Percentiles rank a stretch among this genome's conserved stretches.
These are phyloP conservation scores for Neotropicomus parvogracilis DNA, from an alignment of 1,284 basidiomycete species.

Conservation along the genomic window DNA sequence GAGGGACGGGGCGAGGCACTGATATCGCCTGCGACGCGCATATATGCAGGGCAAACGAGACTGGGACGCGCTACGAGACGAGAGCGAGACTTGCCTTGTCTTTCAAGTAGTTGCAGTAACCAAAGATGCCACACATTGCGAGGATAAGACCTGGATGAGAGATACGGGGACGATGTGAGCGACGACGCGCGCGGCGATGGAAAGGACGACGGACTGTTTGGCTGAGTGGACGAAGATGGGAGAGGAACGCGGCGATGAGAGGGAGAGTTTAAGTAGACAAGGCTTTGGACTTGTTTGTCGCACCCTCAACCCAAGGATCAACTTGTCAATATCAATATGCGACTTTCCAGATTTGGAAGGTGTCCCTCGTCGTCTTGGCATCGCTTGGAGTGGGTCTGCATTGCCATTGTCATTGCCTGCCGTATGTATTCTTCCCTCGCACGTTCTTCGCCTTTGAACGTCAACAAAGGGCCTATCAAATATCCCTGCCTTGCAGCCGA, in stretches of 20 bases:
- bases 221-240: slow-evolving; percentile 24
- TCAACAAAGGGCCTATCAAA: slow-evolving; percentile 3
- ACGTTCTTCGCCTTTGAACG: neutral
- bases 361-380: slow-evolving; percentile 19
- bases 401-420: slow-evolving; percentile 11
- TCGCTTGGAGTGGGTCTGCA: slow-evolving; percentile 15
- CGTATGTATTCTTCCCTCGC: slow-evolving; percentile 15
- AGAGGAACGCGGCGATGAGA: slow-evolving; percentile 7
- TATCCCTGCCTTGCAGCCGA: too few relatives aligned
- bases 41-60: slow-evolving; percentile 16
- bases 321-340: neutral
- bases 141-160: slow-evolving; percentile 8
- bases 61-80: neutral
- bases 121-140: slow-evolving; percentile 92
- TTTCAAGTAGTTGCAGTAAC: slow-evolving; percentile 89
- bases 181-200: neutral
- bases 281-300: too few relatives aligned
- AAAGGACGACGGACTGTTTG: slow-evolving; percentile 17
- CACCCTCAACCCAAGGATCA: slow-evolving; percentile 19
- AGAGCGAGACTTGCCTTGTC: slow-evolving; percentile 67
- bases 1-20: neutral
- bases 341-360: slow-evolving; percentile 4
- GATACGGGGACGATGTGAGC: slow-evolving; percentile 1
- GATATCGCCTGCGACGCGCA: slow-evolving; percentile 5
- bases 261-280: slow-evolving; percentile 29